phyloP scores from a whole-genome alignment of 2,329 filamentous ascomycete species.

The Aspergillus intermedius region DNA sequence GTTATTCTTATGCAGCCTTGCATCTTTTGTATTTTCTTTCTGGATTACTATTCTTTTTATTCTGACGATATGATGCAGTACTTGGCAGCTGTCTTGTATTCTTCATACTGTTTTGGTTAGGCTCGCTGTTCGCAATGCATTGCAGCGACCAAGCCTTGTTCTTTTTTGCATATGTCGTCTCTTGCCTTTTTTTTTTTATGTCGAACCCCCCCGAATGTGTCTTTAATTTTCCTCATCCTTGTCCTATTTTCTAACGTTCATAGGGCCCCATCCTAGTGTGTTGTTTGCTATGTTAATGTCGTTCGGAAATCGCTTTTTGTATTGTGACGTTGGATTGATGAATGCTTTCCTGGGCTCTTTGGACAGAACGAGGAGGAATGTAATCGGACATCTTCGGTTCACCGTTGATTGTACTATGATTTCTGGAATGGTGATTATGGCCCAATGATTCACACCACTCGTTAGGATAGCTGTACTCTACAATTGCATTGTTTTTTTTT shows the following conservation, averaged over 20 bases:
- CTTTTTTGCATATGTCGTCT: background rate
- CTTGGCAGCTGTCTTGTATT: constrained; percentile 17
- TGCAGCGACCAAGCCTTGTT: background rate
- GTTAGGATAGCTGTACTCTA: background rate
- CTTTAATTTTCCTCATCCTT: constrained; percentile 7
- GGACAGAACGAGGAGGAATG: constrained; percentile 1
- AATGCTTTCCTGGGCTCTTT: background rate
- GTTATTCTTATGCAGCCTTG: constrained; percentile 15
- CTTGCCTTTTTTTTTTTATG: constrained; percentile 2
- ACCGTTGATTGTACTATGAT: background rate
- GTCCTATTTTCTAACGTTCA: constrained; percentile 4
- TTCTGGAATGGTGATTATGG: background rate
- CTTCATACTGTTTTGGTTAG: background rate
- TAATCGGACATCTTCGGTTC: background rate
- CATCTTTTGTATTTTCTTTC: constrained; percentile 17
- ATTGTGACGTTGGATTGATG: constrained; percentile 2
- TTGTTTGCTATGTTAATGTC: constrained; percentile 2
- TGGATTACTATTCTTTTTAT: constrained; percentile 9
- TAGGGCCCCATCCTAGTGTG: constrained; percentile 1
- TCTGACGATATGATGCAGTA: constrained; percentile 13
- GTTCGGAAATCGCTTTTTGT: background rate
- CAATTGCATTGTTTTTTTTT: background rate
- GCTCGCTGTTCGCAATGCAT: background rate
- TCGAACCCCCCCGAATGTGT: constrained; percentile 1
- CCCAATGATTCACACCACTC: background rate